phyloP scores from a whole-genome alignment of 805 yeast genomes.

The Spathaspora gorwiae region DNA sequence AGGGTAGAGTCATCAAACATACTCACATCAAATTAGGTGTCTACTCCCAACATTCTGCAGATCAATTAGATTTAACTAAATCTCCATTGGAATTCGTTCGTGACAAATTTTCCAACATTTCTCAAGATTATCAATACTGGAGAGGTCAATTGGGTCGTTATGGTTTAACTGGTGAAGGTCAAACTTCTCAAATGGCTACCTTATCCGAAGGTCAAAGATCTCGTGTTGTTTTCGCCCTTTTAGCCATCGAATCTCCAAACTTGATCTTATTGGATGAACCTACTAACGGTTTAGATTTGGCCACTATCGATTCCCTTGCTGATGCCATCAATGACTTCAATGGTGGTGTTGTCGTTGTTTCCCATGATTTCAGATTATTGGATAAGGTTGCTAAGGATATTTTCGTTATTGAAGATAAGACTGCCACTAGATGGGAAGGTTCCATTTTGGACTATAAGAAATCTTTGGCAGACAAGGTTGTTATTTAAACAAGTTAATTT shows the following conservation, averaged over 20 bases:
- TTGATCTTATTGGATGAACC: conserved; percentile 96
- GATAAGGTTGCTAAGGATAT: conserved; percentile 97
- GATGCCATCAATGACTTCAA: conserved; percentile 90
- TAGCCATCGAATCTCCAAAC: conserved; percentile 94
- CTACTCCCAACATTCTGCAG: conserved; percentile 98
- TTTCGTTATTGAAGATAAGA: conserved; percentile 91
- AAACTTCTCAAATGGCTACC: conserved; percentile 98
- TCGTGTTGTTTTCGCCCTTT: conserved; percentile 93
- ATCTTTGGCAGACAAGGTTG: conserved; percentile 88
- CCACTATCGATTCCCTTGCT: conserved; percentile 96
- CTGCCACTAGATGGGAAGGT: conserved; percentile 96
- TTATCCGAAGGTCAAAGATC: conserved; percentile 99
- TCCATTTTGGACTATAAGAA: conserved; percentile 86
- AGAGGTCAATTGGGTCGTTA: conserved; percentile 97
- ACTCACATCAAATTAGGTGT: conserved; percentile 98
- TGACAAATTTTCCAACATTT: conserved; percentile 81
- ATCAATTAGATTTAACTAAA: conserved; percentile 93
- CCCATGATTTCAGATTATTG: conserved; percentile 97
- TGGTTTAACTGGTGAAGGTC: conserved; percentile 98
- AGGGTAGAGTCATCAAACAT: conserved; percentile 95
- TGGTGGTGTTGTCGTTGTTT: conserved; percentile 98
- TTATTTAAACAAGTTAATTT: conserved; percentile 34
- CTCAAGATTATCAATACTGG: conserved; percentile 99
- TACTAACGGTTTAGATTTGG: conserved; percentile 98
- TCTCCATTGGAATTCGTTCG: conserved; percentile 95